A percentile compares a stretch with the other conserved stretches of the same genome.
These are phyloP conservation scores for Cercis canadensis DNA, from an alignment of 306 rosid species.

Conservation along the genomic window DNA sequence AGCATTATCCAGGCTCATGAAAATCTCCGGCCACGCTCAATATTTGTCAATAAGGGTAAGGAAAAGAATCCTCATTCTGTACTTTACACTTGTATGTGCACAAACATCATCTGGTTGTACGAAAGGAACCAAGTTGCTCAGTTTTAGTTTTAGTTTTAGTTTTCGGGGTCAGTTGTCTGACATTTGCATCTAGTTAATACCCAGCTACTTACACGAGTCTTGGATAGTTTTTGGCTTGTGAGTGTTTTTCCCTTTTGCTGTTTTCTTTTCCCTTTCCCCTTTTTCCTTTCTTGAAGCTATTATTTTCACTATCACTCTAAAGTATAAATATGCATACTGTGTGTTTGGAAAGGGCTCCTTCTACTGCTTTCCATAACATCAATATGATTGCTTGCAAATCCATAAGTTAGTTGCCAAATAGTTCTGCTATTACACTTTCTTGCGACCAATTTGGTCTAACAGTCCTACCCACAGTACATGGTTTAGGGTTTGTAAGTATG, in stretches of 20 bases:
- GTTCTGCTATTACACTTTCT: too few species aligned
- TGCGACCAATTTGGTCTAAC: too few species aligned
- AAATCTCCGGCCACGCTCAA: conserved; percentile 80
- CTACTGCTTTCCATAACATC: background rate
- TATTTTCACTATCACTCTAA: background rate
- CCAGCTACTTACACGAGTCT: background rate
- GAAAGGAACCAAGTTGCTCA: conserved; percentile 19
- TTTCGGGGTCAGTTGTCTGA: background rate
- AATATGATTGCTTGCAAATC: background rate
- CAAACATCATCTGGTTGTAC: background rate
- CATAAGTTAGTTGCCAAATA: too few species aligned
- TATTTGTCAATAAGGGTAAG: conserved; percentile 76
- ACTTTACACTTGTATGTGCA: background rate
- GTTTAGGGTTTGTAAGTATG: background rate
- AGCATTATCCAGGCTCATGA: conserved; percentile 83
- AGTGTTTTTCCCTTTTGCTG: background rate
- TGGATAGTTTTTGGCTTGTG: conserved; percentile 7
- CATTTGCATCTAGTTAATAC: conserved; percentile 12
- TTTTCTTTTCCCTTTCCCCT: background rate
- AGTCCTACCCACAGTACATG: too few species aligned
- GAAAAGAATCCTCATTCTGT: conserved; percentile 6
- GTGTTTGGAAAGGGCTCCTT: background rate
- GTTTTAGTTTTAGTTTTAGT: conserved; percentile 18
- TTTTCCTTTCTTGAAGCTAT: background rate
- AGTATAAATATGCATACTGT: background rate